These are phyloP conservation scores for Coemansia sp. DNA, from an alignment of 192 early-diverging fungal species.

Conservation along the genomic window DNA sequence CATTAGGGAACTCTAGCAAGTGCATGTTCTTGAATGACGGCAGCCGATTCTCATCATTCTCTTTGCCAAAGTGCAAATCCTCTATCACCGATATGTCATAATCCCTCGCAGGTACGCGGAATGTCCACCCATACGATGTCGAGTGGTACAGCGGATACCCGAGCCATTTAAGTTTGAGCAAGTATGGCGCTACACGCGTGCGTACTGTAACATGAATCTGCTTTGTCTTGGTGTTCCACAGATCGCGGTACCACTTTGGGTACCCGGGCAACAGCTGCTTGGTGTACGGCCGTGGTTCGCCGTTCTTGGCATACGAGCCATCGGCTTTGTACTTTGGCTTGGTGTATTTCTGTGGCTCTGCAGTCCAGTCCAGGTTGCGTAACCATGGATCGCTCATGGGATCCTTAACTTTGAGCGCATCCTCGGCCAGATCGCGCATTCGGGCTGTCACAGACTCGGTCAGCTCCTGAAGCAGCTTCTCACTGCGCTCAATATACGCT, in stretches of 20 bases:
- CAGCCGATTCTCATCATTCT: neutral
- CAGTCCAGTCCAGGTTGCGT: constrained; percentile 73
- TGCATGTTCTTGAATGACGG: constrained; percentile 40
- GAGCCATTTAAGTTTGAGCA: constrained; percentile 82
- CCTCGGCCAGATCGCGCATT: constrained; percentile 51
- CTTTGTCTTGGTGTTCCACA: constrained; percentile 63
- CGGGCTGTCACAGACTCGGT: constrained; percentile 52
- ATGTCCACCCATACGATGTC: constrained; percentile 76
- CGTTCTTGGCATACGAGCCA: constrained; percentile 43
- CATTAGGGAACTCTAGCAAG: constrained; percentile 31
- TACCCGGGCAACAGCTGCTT: constrained; percentile 56
- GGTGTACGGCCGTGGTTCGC: constrained; percentile 49
- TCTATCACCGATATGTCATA: constrained; percentile 14
- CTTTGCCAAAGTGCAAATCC: neutral
- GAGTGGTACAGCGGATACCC: constrained; percentile 78
- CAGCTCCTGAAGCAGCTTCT: constrained; percentile 56
- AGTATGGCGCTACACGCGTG: constrained; percentile 73
- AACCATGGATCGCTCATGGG: constrained; percentile 76
- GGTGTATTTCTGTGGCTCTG: constrained; percentile 52
- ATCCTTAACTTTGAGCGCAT: constrained; percentile 33
- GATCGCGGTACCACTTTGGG: constrained; percentile 81
- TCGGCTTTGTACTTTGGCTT: constrained; percentile 34
- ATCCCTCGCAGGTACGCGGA: constrained; percentile 60
- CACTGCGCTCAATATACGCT: constrained; percentile 63
- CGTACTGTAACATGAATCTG: constrained; percentile 68